Evolutionary conservation across 2,329 filamentous ascomycete species (phyloP).

Genomic region (Fusarium sublunatum): DNA sequence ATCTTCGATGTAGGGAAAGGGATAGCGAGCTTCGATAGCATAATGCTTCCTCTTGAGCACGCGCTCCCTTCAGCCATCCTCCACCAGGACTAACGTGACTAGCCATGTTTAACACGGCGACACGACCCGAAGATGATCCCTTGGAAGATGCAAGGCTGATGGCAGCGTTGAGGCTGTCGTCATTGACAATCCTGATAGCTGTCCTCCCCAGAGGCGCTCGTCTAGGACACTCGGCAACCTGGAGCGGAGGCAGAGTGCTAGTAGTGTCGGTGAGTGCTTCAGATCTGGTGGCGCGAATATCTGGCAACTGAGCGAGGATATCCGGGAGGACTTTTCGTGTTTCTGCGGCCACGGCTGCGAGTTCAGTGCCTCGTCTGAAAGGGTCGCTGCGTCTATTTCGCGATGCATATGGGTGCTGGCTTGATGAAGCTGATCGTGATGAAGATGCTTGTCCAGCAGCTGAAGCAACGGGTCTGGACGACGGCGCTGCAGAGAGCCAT

Average conservation of each 20-base stretch:
- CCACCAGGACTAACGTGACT: conserved; percentile 69
- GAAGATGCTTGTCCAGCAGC: conserved; percentile 19
- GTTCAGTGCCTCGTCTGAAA: conserved; percentile 40
- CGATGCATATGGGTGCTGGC: conserved; percentile 14
- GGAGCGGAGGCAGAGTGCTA: conserved; percentile 54
- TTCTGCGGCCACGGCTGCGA: conserved; percentile 59
- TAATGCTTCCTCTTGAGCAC: conserved; percentile 76
- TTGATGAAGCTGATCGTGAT: conserved; percentile 23
- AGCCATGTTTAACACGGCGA: conserved; percentile 75
- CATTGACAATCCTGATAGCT: conserved; percentile 62
- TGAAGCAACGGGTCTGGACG: conserved; percentile 20
- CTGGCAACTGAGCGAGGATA: conserved; percentile 58
- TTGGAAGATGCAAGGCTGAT: conserved; percentile 52
- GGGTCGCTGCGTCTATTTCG: conserved; percentile 27
- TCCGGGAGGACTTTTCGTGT: conserved; percentile 60
- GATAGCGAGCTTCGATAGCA: conserved; percentile 71
- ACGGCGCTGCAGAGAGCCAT: conserved; percentile 40
- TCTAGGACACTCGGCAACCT: conserved; percentile 56
- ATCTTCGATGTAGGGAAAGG: conserved; percentile 57
- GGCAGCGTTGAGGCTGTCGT: conserved; percentile 69
- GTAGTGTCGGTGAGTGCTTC: conserved; percentile 50
- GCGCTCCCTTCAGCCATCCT: conserved; percentile 69
- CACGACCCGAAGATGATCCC: conserved; percentile 46
- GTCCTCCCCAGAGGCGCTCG: conserved; percentile 48
- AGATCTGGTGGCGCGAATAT: conserved; percentile 53